Evolutionary conservation across 768 basidiomycete species (phyloP), one percentile per base, ranked within the genome.

Genomic region (Boletus rubropictus): DNA sequence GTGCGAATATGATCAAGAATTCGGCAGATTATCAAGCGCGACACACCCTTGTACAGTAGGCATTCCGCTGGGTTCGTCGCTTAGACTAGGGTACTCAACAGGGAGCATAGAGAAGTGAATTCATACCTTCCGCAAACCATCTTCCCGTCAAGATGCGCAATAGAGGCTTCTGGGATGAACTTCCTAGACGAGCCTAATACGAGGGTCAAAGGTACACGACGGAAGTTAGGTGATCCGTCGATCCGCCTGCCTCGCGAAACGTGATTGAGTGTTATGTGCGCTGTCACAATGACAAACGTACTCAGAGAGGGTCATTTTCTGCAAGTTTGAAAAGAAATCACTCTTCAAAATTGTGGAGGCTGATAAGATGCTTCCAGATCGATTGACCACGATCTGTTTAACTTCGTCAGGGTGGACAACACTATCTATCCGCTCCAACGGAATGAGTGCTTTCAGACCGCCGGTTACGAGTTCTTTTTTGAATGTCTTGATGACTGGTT

Each of bases 261-360:
- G 12, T 18, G 3, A 22, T 42, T 46, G 18, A 55, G 46, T 28
- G 43, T 42, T 42, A 48, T 25, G 24, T 35, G 37, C 17, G 24
- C 37, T 29, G 17, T 14, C 12, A 48, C 3, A 14, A 33, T 11
- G 18, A 43, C 5, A 42, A 43, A 51, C 84, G 51, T 51, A 94
- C 87, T 98, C 96, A 0, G 93, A 89, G 3, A 99, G 72, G 4
- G 89, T 89, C 83, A 96, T 91, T 72, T 97, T 98, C 69, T 98
- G 96, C 27, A 98, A 62, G 60, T 89, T 89, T 6, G 82, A 82
- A 75, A 94, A 94, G 74, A 92, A 91, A 62, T 94, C 91, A 58
- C 87, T 90, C 72, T 99, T 99, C 60, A 98, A 72, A 56, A 98
- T 96, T 1, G 93, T 91, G 5, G 83, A 89, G 2, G 91, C 88